Evolutionary conservation across 345 rosid genomes (phyloP).

Genomic region (Eucalyptus rudis): DNA sequence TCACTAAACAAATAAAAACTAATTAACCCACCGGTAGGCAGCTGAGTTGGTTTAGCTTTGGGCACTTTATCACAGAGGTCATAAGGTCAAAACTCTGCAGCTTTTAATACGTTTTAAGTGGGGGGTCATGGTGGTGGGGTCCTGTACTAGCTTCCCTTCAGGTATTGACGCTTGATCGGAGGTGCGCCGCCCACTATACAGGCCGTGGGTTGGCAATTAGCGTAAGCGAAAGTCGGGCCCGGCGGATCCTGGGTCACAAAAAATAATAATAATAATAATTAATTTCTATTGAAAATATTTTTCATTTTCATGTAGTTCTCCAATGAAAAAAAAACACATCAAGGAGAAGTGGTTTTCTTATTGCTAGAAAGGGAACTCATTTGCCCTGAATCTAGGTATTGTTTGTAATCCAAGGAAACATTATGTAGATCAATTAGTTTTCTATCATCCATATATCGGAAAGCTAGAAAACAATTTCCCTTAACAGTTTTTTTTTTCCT

Average conservation of each 20-base stretch:
- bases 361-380: background rate
- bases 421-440: background rate
- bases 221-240: too few species aligned
- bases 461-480: background rate
- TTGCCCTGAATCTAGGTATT: background rate
- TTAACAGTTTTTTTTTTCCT: rapidly evolving
- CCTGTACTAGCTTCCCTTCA: rapidly evolving
- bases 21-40: too few species aligned
- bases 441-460: rapidly evolving
- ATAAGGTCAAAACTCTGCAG: too few species aligned
- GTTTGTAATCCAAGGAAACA: background rate
- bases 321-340: background rate
- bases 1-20: background rate
- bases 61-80: too few species aligned
- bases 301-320: background rate
- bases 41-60: too few species aligned
- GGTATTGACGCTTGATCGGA: too few species aligned
- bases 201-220: too few species aligned
- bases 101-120: too few species aligned
- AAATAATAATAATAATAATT: background rate
- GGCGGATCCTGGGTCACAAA: too few species aligned
- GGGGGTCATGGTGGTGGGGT: too few species aligned
- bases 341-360: background rate
- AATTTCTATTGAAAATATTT: background rate
- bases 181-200: too few species aligned